Conservation (phyloP, 768 basidiomycete genomes). For the Tylopilus balloui region DNA sequence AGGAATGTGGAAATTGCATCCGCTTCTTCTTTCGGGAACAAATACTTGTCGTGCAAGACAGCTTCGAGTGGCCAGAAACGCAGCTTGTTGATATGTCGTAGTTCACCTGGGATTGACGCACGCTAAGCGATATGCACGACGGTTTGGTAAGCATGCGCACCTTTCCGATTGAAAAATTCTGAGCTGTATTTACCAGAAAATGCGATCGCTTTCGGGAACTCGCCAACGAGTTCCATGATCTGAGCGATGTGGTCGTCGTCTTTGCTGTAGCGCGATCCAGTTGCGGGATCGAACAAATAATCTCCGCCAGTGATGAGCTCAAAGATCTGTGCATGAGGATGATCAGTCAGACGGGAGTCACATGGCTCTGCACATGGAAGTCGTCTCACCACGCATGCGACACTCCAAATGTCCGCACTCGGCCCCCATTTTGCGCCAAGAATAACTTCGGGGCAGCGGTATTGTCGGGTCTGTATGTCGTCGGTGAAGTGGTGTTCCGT, state of each 20-base stretch:
- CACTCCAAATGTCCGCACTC: conserved; percentile 95
- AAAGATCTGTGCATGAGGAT: conserved; percentile 57
- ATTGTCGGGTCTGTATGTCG: conserved; percentile 97
- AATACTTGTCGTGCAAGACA: conserved; percentile 92
- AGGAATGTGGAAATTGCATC: conserved; percentile 78
- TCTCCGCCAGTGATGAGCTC: conserved; percentile 96
- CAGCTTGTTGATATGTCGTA: conserved; percentile 91
- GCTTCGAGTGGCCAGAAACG: conserved; percentile 84
- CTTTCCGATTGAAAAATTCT: conserved; percentile 96
- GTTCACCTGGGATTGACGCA: conserved; percentile 49
- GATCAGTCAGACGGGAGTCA: not conserved
- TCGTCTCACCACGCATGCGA: conserved; percentile 80
- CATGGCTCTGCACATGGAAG: not conserved
- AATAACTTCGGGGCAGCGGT: conserved; percentile 96
- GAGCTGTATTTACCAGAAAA: conserved; percentile 88
- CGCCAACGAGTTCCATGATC: conserved; percentile 93
- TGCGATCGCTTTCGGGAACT: conserved; percentile 78
- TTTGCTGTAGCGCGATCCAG: conserved; percentile 91
- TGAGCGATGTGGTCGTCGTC: conserved; percentile 98
- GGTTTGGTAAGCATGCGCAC: conserved; percentile 38
- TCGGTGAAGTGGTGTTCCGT: conserved; percentile 97
- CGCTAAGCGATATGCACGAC: conserved; percentile 4
- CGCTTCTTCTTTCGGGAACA: conserved; percentile 81
- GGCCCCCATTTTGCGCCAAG: conserved; percentile 94
- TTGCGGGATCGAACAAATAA: conserved; percentile 96